Conservation (phyloP, 257 asterid species). For the Solanum arcanum region DNA sequence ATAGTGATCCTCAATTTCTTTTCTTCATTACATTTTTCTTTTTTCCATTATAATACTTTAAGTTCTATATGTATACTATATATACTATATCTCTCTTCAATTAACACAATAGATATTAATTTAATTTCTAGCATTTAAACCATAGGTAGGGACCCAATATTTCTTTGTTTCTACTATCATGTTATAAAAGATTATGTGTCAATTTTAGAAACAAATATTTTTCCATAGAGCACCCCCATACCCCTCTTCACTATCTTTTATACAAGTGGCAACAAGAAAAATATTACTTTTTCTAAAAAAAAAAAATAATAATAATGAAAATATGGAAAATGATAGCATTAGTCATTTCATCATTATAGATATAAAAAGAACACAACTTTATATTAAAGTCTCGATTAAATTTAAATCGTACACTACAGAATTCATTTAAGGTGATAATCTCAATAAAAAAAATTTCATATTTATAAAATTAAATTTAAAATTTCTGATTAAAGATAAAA, state of each 20-base stretch:
- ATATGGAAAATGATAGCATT: not conserved
- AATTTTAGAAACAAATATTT: not conserved
- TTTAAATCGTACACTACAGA: fast-evolving
- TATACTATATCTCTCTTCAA: not conserved
- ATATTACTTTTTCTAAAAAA: not conserved
- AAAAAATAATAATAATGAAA: not conserved
- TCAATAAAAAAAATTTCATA: too few species aligned
- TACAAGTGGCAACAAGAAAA: not conserved
- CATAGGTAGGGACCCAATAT: not conserved
- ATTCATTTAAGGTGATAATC: too few species aligned
- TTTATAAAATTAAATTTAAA: fast-evolving
- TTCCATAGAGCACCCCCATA: not conserved
- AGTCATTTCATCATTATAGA: not conserved
- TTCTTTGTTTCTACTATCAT: not conserved
- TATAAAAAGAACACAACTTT: too few species aligned
- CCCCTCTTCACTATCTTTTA: not conserved
- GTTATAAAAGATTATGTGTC: not conserved
- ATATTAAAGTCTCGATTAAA: too few species aligned
- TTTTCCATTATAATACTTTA: not conserved
- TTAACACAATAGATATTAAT: not conserved
- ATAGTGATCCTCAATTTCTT: not conserved
- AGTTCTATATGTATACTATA: too few species aligned
- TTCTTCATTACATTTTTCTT: not conserved
- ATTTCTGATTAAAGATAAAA: too few species aligned
- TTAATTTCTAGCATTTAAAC: not conserved